These are phyloP conservation scores for Bjerkandera adusta DNA, from an alignment of 1,284 basidiomycete genomes.

Conservation along the genomic window DNA sequence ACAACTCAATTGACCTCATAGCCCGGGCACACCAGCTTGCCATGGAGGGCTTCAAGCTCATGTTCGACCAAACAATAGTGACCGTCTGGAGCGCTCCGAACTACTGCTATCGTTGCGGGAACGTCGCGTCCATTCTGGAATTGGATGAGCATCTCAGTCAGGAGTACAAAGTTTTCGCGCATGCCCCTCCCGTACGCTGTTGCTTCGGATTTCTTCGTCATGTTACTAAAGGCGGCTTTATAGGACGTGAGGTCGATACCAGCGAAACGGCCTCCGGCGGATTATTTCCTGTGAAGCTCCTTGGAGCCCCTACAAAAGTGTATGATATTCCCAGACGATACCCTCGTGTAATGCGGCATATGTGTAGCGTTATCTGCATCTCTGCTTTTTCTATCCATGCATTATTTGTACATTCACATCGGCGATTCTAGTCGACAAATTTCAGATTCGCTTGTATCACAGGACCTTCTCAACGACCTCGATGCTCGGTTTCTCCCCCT, in stretches of 20 bases:
- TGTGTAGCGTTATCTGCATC: too few relatives aligned
- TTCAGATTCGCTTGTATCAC: too few relatives aligned
- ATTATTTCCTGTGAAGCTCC: constrained; percentile 79
- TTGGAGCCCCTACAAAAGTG: too few relatives aligned
- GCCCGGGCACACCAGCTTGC: constrained; percentile 97
- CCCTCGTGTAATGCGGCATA: too few relatives aligned
- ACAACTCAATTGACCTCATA: constrained; percentile 93
- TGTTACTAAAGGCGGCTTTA: neutral
- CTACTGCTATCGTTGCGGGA: constrained; percentile 97
- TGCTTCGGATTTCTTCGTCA: constrained; percentile 9
- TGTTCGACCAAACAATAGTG: constrained; percentile 95
- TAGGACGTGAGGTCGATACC: constrained; percentile 87
- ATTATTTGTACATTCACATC: too few relatives aligned
- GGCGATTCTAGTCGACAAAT: too few relatives aligned
- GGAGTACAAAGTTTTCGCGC: constrained; percentile 88
- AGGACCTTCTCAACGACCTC: too few relatives aligned
- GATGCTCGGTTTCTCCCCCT: too few relatives aligned
- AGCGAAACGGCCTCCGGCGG: constrained; percentile 84
- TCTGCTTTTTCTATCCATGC: too few relatives aligned
- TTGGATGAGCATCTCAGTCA: constrained; percentile 89
- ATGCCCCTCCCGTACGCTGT: constrained; percentile 65
- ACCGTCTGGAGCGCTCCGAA: constrained; percentile 99
- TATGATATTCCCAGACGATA: too few relatives aligned
- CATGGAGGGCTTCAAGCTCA: constrained; percentile 98
- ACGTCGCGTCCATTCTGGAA: constrained; percentile 91